phyloP scores from a whole-genome alignment of 805 yeast genomes.

The Candida pseudofarinosa region DNA sequence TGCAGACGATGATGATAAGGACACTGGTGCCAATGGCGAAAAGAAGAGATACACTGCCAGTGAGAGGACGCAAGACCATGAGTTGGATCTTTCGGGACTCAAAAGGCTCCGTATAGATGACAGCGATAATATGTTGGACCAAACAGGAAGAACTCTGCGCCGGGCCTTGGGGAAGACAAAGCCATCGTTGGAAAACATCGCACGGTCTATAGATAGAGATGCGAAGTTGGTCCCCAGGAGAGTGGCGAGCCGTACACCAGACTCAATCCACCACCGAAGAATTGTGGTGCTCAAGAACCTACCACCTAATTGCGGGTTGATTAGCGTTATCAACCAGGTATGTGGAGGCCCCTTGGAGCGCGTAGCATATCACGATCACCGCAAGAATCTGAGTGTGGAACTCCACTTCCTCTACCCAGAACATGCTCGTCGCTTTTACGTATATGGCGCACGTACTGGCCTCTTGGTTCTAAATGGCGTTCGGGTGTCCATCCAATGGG shows the following conservation, averaged over 20 bases:
- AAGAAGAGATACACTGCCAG: neutral
- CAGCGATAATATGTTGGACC: neutral
- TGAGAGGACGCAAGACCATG: conserved; percentile 5
- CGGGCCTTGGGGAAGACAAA: conserved; percentile 5
- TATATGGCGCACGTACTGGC: conserved; percentile 45
- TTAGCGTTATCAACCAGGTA: conserved; percentile 49
- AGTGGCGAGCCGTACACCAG: conserved; percentile 2
- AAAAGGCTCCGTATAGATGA: conserved; percentile 2
- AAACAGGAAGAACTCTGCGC: neutral
- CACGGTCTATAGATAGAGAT: neutral
- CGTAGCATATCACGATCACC: conserved; percentile 25
- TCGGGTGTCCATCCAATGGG: conserved; percentile 48
- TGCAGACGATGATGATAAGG: neutral
- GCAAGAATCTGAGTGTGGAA: conserved; percentile 26
- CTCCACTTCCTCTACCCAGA: conserved; percentile 49
- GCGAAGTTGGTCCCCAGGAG: neutral
- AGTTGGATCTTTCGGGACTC: conserved; percentile 3
- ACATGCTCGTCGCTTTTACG: conserved; percentile 52
- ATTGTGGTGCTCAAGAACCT: conserved; percentile 36
- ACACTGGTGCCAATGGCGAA: neutral
- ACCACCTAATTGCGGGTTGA: conserved; percentile 42
- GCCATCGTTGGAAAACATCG: conserved; percentile 4
- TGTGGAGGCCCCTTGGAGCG: conserved; percentile 70
- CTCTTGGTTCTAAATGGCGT: conserved; percentile 58
- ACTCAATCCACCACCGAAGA: conserved; percentile 12